Conservation (phyloP, 179 eudicot species). For the Amaranthus tricolor region DNA sequence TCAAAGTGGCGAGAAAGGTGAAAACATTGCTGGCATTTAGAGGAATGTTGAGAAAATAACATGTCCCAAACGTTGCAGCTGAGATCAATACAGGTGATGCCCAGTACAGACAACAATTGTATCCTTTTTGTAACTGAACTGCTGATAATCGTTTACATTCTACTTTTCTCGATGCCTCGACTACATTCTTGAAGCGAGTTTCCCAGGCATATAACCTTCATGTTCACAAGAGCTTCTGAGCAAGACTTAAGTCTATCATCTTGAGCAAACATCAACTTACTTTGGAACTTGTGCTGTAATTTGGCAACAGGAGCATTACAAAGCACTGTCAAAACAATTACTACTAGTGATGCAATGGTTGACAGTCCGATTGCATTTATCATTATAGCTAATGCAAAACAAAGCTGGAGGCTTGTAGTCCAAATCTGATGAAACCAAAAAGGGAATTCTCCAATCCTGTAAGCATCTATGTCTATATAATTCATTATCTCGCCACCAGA, state of each 20-base stretch:
- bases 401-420: constrained; percentile 42
- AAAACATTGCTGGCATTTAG: constrained; percentile 72
- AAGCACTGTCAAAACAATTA: constrained; percentile 33
- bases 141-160: constrained; percentile 56
- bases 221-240: constrained; percentile 72
- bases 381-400: constrained; percentile 33
- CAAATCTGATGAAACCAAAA: constrained; percentile 48
- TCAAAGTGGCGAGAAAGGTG: constrained; percentile 76
- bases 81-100: constrained; percentile 68
- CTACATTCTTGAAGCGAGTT: constrained; percentile 51
- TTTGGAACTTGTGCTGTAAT: constrained; percentile 65
- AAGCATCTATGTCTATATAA: constrained; percentile 47
- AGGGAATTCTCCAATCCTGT: constrained; percentile 46
- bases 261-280: constrained; percentile 70
- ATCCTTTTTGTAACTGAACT: constrained; percentile 53
- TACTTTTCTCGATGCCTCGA: constrained; percentile 41
- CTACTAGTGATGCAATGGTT: constrained; percentile 36
- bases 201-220: constrained; percentile 96
- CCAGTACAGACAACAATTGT: constrained; percentile 64
- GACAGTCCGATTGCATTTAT: constrained; percentile 33
- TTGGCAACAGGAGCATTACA: constrained; percentile 47
- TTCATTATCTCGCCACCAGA: constrained; percentile 48
- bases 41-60: constrained; percentile 61
- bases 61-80: constrained; percentile 73
- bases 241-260: constrained; percentile 59